Evolutionary conservation across 352 stramenopile genomes (phyloP).

Genomic region (Phytopythium chamaehyphon): DNA sequence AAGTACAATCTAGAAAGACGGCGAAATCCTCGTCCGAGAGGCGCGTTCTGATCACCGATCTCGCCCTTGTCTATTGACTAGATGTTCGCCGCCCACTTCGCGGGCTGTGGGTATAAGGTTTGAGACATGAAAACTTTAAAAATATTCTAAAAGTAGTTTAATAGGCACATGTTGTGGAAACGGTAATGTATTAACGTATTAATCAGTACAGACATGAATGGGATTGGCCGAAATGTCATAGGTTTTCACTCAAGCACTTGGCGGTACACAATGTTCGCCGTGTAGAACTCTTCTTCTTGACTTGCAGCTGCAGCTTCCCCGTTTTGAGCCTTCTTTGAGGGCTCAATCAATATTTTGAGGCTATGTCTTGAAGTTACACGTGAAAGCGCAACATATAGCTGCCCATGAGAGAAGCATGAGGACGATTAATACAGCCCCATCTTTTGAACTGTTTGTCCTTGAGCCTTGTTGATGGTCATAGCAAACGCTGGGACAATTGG

Average conservation of each 20-base stretch:
- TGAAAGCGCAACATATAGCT: constrained; percentile 28
- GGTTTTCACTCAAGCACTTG: not conserved
- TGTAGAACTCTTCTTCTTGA: constrained; percentile 3
- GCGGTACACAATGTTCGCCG: constrained; percentile 12
- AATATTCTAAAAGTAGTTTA: too few relatives aligned
- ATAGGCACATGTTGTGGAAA: not conserved
- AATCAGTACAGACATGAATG: not conserved
- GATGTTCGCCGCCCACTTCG: too few relatives aligned
- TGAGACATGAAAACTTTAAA: too few relatives aligned
- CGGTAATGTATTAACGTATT: not conserved
- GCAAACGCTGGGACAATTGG: constrained; percentile 17
- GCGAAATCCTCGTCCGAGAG: too few relatives aligned
- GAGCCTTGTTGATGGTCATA: constrained; percentile 36
- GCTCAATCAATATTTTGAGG: constrained; percentile 13
- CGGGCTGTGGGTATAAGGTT: too few relatives aligned
- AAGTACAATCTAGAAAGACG: too few relatives aligned
- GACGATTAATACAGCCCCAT: constrained; percentile 18
- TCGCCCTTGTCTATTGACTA: too few relatives aligned
- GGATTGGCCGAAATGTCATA: not conserved
- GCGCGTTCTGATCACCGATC: too few relatives aligned
- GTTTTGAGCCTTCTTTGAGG: constrained; percentile 8
- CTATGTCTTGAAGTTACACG: constrained; percentile 9
- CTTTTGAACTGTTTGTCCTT: constrained; percentile 28
- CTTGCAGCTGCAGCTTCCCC: not conserved
- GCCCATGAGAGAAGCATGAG: constrained; percentile 19